phyloP scores from a whole-genome alignment of 2,329 filamentous ascomycete genomes.

The Colletotrichum agaves region DNA sequence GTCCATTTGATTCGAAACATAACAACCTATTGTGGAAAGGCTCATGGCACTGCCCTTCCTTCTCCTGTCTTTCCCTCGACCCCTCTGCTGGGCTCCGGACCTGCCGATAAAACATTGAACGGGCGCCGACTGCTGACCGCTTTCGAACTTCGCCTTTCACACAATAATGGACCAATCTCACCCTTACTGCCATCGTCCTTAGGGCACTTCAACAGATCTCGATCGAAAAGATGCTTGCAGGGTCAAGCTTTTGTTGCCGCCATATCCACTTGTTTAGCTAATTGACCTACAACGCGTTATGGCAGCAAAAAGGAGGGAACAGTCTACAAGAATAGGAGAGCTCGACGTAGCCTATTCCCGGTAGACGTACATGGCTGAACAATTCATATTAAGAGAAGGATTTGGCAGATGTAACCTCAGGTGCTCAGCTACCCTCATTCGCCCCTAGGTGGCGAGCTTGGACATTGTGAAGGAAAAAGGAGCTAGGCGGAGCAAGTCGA shows the following conservation, averaged over 20 bases:
- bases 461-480: conserved; percentile 10
- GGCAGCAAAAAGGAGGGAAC: conserved; percentile 16
- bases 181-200: neutral
- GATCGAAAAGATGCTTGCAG: conserved; percentile 10
- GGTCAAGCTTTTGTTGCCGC: conserved; percentile 35
- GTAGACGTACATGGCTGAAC: conserved; percentile 1
- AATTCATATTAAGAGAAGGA: conserved; percentile 5
- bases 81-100: conserved; percentile 2
- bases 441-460: conserved; percentile 18
- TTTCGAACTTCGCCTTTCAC: conserved; percentile 18
- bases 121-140: conserved; percentile 24
- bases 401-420: conserved; percentile 20
- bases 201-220: neutral
- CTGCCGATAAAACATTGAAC: conserved; percentile 26
- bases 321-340: neutral
- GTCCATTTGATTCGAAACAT: conserved; percentile 33
- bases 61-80: neutral
- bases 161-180: neutral
- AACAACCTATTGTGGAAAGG: conserved; percentile 26
- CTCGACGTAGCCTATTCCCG: neutral
- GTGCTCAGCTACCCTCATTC: conserved; percentile 20
- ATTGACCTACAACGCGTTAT: conserved; percentile 26
- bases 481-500: conserved; percentile 39
- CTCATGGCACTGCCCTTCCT: conserved; percentile 18
- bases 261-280: conserved; percentile 32